A percentile compares a stretch with the other conserved stretches of the same genome.
phyloP scores from a whole-genome alignment of 2,329 filamentous ascomycete species.

The Aspergillus pseudoterreus region DNA sequence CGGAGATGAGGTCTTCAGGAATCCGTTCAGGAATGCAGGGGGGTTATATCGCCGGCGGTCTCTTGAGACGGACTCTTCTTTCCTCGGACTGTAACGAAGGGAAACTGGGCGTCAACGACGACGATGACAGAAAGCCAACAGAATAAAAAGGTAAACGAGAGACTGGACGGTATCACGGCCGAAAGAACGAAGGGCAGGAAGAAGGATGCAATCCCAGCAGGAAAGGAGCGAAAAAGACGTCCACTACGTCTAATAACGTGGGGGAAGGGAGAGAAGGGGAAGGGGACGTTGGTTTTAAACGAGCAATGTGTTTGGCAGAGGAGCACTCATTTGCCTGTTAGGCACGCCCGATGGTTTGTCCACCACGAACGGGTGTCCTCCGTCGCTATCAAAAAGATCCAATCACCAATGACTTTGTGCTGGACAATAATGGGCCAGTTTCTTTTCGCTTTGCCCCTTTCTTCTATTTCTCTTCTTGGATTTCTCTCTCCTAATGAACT shows the following conservation, averaged over 20 bases:
- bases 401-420: constrained; percentile 2
- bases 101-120: neutral
- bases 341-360: constrained; percentile 3
- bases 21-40: constrained; percentile 6
- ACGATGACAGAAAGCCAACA: neutral
- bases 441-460: constrained; percentile 1
- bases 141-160: constrained; percentile 5
- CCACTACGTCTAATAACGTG: constrained; percentile 9
- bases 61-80: neutral
- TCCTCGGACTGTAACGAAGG: neutral
- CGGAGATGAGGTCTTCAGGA: neutral
- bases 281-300: constrained; percentile 4
- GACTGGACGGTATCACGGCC: neutral
- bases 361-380: neutral
- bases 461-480: neutral
- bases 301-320: constrained; percentile 5
- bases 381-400: neutral
- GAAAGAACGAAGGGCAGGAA: neutral
- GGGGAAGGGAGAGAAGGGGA: constrained; percentile 5
- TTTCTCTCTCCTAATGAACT: neutral
- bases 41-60: neutral
- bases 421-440: constrained; percentile 1
- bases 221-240: constrained; percentile 12
- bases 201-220: constrained; percentile 6
- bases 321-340: constrained; percentile 1